Evolutionary conservation across 805 yeast species (phyloP).

Genomic region (Kluyveromyces lactis): DNA sequence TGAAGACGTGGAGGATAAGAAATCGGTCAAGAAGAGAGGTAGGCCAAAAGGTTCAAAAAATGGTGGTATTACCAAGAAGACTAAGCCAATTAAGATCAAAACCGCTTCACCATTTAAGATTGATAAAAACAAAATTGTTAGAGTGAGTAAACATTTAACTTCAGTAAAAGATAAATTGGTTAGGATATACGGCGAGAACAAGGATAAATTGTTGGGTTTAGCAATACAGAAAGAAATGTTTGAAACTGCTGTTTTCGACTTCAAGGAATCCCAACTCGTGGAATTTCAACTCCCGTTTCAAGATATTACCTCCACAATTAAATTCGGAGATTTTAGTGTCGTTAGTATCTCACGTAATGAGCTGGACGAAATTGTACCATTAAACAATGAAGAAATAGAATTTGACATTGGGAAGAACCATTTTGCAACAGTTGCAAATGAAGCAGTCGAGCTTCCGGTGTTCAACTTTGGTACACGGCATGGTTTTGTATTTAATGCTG

Average conservation of each 20-base stretch:
- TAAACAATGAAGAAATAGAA: conserved; percentile 10
- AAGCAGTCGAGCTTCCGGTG: conserved; percentile 21
- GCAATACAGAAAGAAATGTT: conserved; percentile 41
- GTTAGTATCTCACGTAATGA: conserved; percentile 16
- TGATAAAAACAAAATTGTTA: conserved; percentile 17
- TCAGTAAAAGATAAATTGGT: conserved; percentile 36
- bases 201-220: conserved; percentile 33
- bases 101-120: conserved; percentile 12
- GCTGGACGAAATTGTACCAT: conserved; percentile 21
- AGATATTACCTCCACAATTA: conserved; percentile 13
- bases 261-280: conserved; percentile 11
- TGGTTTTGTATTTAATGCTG: conserved; percentile 39
- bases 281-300: conserved; percentile 7
- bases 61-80: not conserved
- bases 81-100: not conserved
- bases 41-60: conserved; percentile 2
- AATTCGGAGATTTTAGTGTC: not conserved
- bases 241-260: conserved; percentile 39
- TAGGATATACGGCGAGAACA: conserved; percentile 44
- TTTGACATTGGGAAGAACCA: conserved; percentile 17
- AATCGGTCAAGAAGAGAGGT: conserved; percentile 1
- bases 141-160: conserved; percentile 27
- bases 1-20: not conserved
- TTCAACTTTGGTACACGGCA: conserved; percentile 24
- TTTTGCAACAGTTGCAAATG: conserved; percentile 12